A percentile compares a stretch with the other conserved stretches of the same genome.
phyloP scores from a whole-genome alignment of 345 rosid species.

The Orychophragmus violaceus region DNA sequence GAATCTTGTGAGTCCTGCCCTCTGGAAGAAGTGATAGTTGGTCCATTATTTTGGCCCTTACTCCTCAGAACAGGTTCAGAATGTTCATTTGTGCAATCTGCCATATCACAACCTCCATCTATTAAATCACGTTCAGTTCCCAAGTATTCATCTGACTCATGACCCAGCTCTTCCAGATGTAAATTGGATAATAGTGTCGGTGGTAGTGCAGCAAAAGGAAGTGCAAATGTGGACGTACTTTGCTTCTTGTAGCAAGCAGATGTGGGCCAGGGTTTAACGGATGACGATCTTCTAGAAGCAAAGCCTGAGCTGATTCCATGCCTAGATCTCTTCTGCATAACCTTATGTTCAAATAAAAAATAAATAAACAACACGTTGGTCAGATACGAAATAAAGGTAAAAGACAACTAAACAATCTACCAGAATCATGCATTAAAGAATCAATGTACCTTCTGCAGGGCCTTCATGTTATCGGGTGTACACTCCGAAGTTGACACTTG shows the following conservation, averaged over 20 bases:
- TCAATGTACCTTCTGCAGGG: constrained; percentile 46
- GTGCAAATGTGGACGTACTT: constrained; percentile 39
- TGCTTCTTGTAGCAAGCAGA: constrained; percentile 31
- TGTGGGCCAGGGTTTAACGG: constrained; percentile 22
- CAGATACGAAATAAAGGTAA: not conserved
- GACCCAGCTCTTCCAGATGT: constrained; percentile 60
- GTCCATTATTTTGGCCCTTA: constrained; percentile 20
- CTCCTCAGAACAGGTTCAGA: constrained; percentile 26
- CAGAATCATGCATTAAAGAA: constrained; percentile 4
- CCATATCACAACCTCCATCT: constrained; percentile 29
- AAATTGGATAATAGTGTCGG: constrained; percentile 50
- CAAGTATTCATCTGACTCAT: constrained; percentile 30
- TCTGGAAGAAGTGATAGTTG: constrained; percentile 23
- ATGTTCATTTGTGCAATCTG: constrained; percentile 24
- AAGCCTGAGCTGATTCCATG: constrained; percentile 29
- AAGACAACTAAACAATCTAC: not conserved
- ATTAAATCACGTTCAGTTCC: constrained; percentile 32
- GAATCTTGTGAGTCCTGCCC: constrained; percentile 31
- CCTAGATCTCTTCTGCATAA: constrained; percentile 36
- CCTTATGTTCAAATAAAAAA: constrained; percentile 46
- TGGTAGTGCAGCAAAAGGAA: constrained; percentile 48
- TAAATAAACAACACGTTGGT: not conserved
- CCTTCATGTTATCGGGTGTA: constrained; percentile 51
- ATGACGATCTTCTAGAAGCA: constrained; percentile 31
- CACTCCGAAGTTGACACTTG: constrained; percentile 63